Conservation (phyloP, 345 rosid genomes). For the Xanthoceras sorbifolium region DNA sequence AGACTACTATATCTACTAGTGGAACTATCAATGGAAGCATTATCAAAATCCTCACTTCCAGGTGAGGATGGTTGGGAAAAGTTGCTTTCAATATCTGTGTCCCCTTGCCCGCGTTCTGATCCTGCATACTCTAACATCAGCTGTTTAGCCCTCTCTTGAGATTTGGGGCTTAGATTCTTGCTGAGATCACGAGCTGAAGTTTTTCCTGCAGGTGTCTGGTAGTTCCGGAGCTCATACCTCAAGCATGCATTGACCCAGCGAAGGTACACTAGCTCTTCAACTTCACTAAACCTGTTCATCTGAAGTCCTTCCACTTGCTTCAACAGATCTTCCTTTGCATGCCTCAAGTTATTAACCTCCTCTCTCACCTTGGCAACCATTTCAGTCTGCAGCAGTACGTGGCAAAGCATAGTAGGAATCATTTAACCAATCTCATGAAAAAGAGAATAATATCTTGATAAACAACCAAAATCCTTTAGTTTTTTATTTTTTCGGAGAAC, state of each 20-base stretch:
- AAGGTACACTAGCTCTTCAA: constrained; percentile 96
- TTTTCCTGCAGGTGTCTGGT: constrained; percentile 85
- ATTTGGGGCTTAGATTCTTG: constrained; percentile 83
- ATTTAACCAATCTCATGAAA: constrained; percentile 4
- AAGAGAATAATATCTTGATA: background rate
- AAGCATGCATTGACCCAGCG: constrained; percentile 99
- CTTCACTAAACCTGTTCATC: constrained; percentile 95
- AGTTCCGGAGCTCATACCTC: constrained; percentile 88
- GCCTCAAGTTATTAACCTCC: constrained; percentile 76
- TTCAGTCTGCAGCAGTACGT: constrained; percentile 57
- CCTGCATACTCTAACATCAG: constrained; percentile 90
- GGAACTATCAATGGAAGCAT: constrained; percentile 81
- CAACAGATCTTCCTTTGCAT: constrained; percentile 76
- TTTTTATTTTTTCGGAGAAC: background rate
- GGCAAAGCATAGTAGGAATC: constrained; percentile 11
- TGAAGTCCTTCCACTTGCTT: constrained; percentile 99
- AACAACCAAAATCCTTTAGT: background rate
- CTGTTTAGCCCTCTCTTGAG: constrained; percentile 83
- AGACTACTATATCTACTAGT: constrained; percentile 70
- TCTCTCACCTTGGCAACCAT: constrained; percentile 76
- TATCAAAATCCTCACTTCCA: constrained; percentile 90
- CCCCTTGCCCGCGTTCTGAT: constrained; percentile 94
- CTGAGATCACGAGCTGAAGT: constrained; percentile 89
- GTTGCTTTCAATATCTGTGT: constrained; percentile 87
- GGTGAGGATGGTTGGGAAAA: constrained; percentile 91